These are phyloP conservation scores for Globisporangium polare DNA, from an alignment of 352 stramenopile species.

Conservation along the genomic window DNA sequence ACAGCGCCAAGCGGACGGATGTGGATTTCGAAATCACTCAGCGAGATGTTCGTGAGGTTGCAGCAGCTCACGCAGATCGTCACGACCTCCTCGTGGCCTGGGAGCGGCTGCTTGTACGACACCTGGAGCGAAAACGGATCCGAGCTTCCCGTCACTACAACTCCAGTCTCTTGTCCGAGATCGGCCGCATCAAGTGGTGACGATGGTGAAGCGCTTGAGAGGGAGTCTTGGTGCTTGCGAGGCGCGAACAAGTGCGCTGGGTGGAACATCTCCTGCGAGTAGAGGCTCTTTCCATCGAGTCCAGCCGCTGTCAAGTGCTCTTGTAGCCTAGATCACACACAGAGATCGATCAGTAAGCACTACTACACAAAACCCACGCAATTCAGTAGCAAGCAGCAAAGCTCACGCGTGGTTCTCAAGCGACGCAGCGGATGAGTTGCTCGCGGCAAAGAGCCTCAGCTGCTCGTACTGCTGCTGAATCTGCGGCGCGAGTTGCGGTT, in stretches of 20 bases:
- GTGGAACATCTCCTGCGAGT: slow-evolving; percentile 34
- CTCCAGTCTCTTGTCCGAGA: background rate
- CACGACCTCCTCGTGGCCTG: slow-evolving; percentile 44
- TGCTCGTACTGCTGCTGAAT: slow-evolving; percentile 32
- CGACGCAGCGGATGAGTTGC: background rate
- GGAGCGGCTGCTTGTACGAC: slow-evolving; percentile 44
- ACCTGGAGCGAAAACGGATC: slow-evolving; percentile 62
- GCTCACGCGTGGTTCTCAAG: slow-evolving; percentile 14
- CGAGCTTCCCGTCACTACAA: slow-evolving; percentile 49
- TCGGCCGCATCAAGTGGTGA: background rate
- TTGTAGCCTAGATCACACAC: slow-evolving; percentile 2
- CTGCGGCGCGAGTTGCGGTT: slow-evolving; percentile 20
- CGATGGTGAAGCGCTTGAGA: background rate
- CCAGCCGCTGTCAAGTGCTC: background rate
- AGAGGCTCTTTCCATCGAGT: slow-evolving; percentile 10
- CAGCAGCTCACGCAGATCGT: slow-evolving; percentile 47
- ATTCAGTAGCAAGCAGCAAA: background rate
- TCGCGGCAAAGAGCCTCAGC: slow-evolving; percentile 11
- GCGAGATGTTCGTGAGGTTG: slow-evolving; percentile 60
- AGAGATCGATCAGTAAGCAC: background rate
- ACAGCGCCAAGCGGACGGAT: slow-evolving; percentile 41
- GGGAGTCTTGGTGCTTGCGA: slow-evolving; percentile 13
- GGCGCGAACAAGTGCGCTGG: slow-evolving; percentile 32
- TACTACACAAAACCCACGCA: background rate
- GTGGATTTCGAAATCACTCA: slow-evolving; percentile 65